A percentile compares a stretch with the other conserved stretches of the same genome.
phyloP scores from a whole-genome alignment of 78 protist species.

The Dictyostelium intermedium region DNA sequence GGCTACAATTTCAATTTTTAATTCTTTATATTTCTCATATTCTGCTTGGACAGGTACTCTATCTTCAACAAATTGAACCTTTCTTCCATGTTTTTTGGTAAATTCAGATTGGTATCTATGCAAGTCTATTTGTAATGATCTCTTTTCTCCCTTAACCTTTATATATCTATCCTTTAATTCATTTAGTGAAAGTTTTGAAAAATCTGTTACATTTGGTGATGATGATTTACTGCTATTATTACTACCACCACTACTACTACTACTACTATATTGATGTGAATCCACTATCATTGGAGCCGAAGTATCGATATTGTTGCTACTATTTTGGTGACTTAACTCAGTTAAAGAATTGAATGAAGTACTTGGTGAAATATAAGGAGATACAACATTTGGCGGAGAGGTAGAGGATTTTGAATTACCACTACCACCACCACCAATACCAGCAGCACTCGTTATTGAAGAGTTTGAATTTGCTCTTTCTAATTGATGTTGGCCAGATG shows the following conservation, averaged over 20 bases:
- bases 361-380: conserved; percentile 4
- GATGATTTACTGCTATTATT: not conserved
- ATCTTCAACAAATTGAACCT: conserved; percentile 70
- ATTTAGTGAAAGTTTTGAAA: not conserved
- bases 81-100: conserved; percentile 54
- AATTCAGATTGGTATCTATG: conserved; percentile 68
- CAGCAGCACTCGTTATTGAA: not conserved
- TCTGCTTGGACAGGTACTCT: conserved; percentile 46
- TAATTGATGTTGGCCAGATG: conserved; percentile 2
- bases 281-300: not conserved
- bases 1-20: conserved; percentile 24
- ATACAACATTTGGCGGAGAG: not conserved
- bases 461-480: not conserved
- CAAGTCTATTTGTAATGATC: conserved; percentile 37
- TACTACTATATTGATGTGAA: not conserved
- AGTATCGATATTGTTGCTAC: not conserved
- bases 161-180: conserved; percentile 27
- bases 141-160: conserved; percentile 29
- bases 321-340: not conserved
- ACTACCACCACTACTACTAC: not conserved
- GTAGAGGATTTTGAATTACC: not conserved
- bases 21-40: conserved; percentile 58
- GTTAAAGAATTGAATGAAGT: not conserved
- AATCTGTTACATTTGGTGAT: not conserved
- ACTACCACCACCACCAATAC: not conserved